These are phyloP conservation scores for Ophiostoma ulmi DNA, from an alignment of 2,329 filamentous ascomycete species.

Conservation along the genomic window DNA sequence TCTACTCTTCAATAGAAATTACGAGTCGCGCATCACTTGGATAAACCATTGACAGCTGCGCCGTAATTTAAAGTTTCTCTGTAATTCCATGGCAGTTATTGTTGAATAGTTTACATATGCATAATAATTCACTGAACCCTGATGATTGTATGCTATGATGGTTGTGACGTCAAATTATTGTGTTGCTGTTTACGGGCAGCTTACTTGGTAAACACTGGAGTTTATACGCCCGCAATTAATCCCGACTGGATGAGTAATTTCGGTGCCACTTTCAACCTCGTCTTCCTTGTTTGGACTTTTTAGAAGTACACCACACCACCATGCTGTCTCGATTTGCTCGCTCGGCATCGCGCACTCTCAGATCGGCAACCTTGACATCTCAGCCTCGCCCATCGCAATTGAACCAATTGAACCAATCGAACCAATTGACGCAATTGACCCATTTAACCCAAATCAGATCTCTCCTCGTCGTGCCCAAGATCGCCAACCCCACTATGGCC, in stretches of 20 bases:
- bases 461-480: background rate
- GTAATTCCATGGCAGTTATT: background rate
- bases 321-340: slow-evolving; percentile 5
- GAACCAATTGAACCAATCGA: background rate
- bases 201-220: background rate
- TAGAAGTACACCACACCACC: background rate
- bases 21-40: background rate
- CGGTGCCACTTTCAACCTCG: background rate
- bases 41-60: background rate
- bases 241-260: background rate
- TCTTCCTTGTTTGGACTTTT: background rate
- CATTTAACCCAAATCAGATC: background rate
- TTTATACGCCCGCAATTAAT: background rate
- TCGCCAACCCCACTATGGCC: slow-evolving; percentile 30
- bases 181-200: background rate
- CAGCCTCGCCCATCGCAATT: background rate
- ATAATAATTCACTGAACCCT: too few relatives aligned
- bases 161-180: background rate
- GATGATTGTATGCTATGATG: too few relatives aligned
- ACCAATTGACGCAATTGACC: too few relatives aligned
- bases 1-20: too few relatives aligned
- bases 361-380: background rate
- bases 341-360: background rate
- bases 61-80: background rate
- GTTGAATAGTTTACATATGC: background rate